These are phyloP conservation scores for Boletus barrowsii DNA, from an alignment of 768 basidiomycete species.

Conservation along the genomic window DNA sequence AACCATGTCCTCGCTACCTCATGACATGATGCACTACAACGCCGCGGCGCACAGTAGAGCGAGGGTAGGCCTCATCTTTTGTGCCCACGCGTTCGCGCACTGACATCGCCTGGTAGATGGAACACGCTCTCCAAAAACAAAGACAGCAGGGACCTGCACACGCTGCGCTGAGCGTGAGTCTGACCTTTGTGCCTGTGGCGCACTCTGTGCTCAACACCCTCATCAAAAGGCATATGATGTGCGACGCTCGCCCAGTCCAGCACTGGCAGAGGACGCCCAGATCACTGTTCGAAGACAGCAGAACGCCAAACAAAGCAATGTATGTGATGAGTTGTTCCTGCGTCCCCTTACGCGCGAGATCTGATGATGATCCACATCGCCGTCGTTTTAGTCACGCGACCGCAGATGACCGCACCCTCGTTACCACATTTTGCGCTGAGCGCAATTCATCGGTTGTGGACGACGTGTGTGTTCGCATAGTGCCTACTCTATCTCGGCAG, in stretches of 20 bases:
- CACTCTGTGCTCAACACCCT: neutral
- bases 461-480: conserved; percentile 3
- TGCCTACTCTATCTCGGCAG: conserved; percentile 23
- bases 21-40: conserved; percentile 33
- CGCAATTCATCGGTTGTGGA: conserved; percentile 18
- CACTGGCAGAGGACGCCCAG: conserved; percentile 28
- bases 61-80: conserved; percentile 16
- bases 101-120: conserved; percentile 27
- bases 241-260: conserved; percentile 33
- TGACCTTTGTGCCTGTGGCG: conserved; percentile 1
- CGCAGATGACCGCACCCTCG: conserved; percentile 24
- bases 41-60: conserved; percentile 29
- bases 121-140: conserved; percentile 30
- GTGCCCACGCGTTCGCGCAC: neutral
- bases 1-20: conserved; percentile 30
- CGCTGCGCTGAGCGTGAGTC: conserved; percentile 25
- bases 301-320: conserved; percentile 19
- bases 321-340: neutral
- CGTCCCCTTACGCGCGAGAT: neutral
- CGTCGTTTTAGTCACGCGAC: conserved; percentile 25
- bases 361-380: conserved; percentile 15
- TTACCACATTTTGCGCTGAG: conserved; percentile 20
- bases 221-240: conserved; percentile 25
- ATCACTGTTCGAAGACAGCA: conserved; percentile 34
- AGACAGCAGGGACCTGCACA: conserved; percentile 26